Evolutionary conservation across 306 rosid species (phyloP).

Genomic region (Canavalia ensiformis): DNA sequence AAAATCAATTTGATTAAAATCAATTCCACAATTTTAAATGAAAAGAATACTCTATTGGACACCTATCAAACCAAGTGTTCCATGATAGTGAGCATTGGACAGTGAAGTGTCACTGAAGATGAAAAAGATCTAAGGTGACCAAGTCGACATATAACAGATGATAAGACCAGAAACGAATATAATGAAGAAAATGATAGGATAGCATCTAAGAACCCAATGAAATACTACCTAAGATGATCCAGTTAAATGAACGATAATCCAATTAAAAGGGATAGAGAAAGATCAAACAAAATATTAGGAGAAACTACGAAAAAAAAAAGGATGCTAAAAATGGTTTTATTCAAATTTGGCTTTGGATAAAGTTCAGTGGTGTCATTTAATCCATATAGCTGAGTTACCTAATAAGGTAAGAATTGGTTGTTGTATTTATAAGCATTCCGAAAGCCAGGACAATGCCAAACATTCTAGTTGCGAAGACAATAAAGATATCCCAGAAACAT

Average conservation of each 20-base stretch:
- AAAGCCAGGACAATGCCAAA: slow-evolving; percentile 34
- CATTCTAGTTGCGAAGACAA: slow-evolving; percentile 8
- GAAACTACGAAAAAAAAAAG: background rate
- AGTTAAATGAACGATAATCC: background rate
- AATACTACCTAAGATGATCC: background rate
- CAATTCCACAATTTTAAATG: no score
- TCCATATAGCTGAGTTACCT: background rate
- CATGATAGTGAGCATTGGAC: background rate
- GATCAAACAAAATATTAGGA: background rate
- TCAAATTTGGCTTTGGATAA: background rate
- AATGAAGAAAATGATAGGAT: background rate
- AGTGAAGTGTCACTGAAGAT: background rate
- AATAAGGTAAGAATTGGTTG: slow-evolving; percentile 16
- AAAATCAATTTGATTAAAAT: no score
- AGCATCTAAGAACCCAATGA: background rate
- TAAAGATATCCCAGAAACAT: slow-evolving; percentile 6
- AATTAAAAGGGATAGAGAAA: background rate
- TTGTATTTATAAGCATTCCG: slow-evolving; percentile 33
- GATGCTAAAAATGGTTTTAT: slow-evolving; percentile 1
- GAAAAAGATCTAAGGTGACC: background rate
- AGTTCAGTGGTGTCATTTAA: background rate
- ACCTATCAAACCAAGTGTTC: no score
- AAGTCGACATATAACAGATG: background rate
- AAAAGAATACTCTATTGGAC: no score
- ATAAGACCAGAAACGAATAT: background rate